A percentile compares a stretch with the other conserved stretches of the same genome.
These are phyloP conservation scores for Alloteropsis angusta DNA, from an alignment of 202 grass and related monocot species.

Conservation along the genomic window DNA sequence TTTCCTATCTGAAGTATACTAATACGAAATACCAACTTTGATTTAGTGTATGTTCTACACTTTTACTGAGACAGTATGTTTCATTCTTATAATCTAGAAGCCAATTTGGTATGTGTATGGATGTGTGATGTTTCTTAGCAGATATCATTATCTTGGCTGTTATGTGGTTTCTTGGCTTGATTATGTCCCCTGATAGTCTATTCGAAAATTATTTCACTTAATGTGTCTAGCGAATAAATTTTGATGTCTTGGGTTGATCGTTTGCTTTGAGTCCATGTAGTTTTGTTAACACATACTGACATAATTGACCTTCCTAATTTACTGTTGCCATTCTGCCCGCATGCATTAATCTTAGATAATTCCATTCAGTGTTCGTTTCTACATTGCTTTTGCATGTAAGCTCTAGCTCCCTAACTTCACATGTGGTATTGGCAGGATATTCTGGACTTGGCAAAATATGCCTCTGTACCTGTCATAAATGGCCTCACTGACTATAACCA, in stretches of 20 bases:
- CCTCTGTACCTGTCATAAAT: slow-evolving; percentile 84
- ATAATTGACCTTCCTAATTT: background rate
- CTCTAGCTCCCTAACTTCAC: slow-evolving; percentile 4
- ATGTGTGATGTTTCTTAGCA: background rate
- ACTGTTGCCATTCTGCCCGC: background rate
- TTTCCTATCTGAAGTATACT: background rate
- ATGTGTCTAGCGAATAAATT: background rate
- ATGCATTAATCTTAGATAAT: background rate
- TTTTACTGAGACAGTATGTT: background rate
- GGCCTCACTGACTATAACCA: slow-evolving; percentile 94
- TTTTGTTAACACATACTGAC: background rate
- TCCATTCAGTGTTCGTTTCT: background rate
- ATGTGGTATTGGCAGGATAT: slow-evolving; percentile 64
- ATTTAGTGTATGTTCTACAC: background rate
- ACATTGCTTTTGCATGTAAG: background rate
- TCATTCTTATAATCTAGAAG: slow-evolving; percentile 8
- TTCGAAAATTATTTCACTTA: background rate
- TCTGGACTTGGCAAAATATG: slow-evolving; percentile 85
- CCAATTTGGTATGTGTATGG: background rate
- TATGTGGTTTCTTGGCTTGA: background rate
- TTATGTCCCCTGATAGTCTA: background rate
- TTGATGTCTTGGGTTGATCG: background rate
- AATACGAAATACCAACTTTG: background rate
- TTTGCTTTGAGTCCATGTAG: background rate
- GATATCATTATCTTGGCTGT: background rate